Evolutionary conservation across 495 filamentous ascomycete genomes (phyloP), one percentile per base, ranked within the genome.

Genomic region (Barbatosphaeria neglecta): DNA sequence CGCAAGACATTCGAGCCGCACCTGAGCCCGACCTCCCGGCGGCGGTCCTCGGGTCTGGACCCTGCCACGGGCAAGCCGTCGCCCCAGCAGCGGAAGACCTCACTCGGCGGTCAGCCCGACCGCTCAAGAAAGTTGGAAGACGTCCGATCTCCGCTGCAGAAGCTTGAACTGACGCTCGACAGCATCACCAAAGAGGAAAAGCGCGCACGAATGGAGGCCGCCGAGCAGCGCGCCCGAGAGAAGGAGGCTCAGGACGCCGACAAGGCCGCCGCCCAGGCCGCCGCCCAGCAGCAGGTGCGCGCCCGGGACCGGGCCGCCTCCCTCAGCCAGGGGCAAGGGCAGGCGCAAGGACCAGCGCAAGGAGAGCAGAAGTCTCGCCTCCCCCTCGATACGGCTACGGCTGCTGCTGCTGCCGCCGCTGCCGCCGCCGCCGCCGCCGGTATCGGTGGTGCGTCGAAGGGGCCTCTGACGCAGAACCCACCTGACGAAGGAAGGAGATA

Each of bases 141-240:
- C 19, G 83, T 89, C 57, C 78, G 86, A 43, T 95, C 90, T 41
- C 92, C 92, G 25, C 68, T 98, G 19, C 92, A 97, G 61, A 89
- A 81, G 62, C 78, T 98, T 44, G 92, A 96, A 66, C 77, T 83
- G 33, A 88, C 87, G 44, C 70, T 96, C 47, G 81, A 78, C 60
- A 86, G 85, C 60, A 89, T 95, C 54, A 93, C 82, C 60, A 95
- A 94, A 61, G 87, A 93, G 55, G 89, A 94, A 57, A 94, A 87
- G 58, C 75, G 85, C 48, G 84, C 85, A 2, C 76, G 84, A 41
- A 77, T 84, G n/a, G 74, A 87, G 62, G 81, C 89, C 58, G 83
- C 85, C 2, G 89, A 95, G 56, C 47, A 46, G 43, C 33, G 37
- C 39, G 43, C 11, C 6, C 44, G 35, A 22, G 38, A 27, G 1